These are phyloP conservation scores for Parachlorella kessleri DNA, from an alignment of 139 green algal genomes.

Conservation along the genomic window DNA sequence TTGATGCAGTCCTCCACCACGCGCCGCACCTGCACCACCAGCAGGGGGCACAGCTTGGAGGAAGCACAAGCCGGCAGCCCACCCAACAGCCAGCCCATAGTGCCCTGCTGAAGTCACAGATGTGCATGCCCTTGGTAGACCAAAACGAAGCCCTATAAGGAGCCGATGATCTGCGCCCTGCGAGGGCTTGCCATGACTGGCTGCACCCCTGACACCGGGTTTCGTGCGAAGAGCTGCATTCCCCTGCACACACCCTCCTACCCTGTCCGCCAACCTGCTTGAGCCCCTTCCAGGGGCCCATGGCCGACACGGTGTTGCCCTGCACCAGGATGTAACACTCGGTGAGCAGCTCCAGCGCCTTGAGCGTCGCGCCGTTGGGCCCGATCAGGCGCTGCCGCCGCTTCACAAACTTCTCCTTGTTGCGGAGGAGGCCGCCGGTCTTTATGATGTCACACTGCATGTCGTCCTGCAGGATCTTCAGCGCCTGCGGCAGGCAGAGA, in stretches of 20 bases:
- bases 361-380: constrained; percentile 97
- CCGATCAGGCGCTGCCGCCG: constrained; percentile 94
- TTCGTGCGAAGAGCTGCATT: no score
- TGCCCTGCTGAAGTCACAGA: no score
- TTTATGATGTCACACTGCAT: constrained; percentile 99
- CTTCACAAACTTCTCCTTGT: constrained; percentile 99
- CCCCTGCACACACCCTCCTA: no score
- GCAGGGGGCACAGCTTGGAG: not conserved
- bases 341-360: constrained; percentile 98
- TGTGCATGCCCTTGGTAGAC: no score
- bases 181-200: no score
- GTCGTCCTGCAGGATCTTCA: constrained; percentile 94
- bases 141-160: no score
- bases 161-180: no score
- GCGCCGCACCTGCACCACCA: constrained; percentile 56
- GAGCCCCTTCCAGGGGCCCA: constrained; percentile 94
- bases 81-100: no score
- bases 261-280: constrained; percentile 63
- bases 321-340: constrained; percentile 96
- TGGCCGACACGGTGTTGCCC: constrained; percentile 96
- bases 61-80: no score
- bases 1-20: constrained; percentile 99
- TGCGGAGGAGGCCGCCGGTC: constrained; percentile 92
- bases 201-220: no score
- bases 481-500: constrained; percentile 62